A percentile compares a stretch with the other conserved stretches of the same genome.
Evolutionary conservation across 129 eudicot species (phyloP).

Genomic region (Arctium minus): DNA sequence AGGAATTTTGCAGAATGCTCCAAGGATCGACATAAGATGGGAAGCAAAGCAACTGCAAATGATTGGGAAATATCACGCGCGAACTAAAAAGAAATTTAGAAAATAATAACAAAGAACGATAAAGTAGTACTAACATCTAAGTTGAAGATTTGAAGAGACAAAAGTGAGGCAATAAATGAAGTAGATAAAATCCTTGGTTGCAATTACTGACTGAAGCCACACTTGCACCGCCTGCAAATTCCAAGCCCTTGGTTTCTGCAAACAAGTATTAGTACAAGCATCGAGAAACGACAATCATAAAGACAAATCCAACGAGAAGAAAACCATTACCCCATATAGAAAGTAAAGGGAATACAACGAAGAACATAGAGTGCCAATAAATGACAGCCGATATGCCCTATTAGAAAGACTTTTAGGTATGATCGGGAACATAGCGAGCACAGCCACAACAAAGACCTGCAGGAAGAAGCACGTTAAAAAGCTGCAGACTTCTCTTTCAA

Average conservation of each 20-base stretch:
- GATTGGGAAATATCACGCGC: background rate
- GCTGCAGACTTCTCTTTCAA: background rate
- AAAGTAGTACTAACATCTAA: slow-evolving; percentile 54
- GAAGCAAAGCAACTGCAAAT: slow-evolving; percentile 77
- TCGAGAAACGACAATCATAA: background rate
- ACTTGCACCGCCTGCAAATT: slow-evolving; percentile 75
- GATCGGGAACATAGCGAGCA: slow-evolving; percentile 68
- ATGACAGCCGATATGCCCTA: slow-evolving; percentile 72
- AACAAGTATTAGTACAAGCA: slow-evolving; percentile 10
- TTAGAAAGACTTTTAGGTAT: slow-evolving; percentile 59
- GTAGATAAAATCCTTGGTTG: slow-evolving; percentile 75
- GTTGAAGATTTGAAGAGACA: slow-evolving; percentile 65
- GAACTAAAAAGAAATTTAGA: background rate
- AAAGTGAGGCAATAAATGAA: slow-evolving; percentile 73
- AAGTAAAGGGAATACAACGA: slow-evolving; percentile 70
- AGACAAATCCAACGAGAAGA: background rate
- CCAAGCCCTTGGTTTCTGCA: slow-evolving; percentile 91
- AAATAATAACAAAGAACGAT: background rate
- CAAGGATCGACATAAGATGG: slow-evolving; percentile 62
- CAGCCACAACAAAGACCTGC: slow-evolving; percentile 75
- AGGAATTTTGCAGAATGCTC: slow-evolving; percentile 69
- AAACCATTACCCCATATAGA: slow-evolving; percentile 63
- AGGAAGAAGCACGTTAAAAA: background rate
- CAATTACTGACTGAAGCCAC: slow-evolving; percentile 77
- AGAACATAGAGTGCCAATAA: slow-evolving; percentile 76